Percentiles rank a stretch among this genome's conserved stretches.
Conservation (phyloP, 139 green algal genomes). For the Chlorokybus atmophyticus region DNA sequence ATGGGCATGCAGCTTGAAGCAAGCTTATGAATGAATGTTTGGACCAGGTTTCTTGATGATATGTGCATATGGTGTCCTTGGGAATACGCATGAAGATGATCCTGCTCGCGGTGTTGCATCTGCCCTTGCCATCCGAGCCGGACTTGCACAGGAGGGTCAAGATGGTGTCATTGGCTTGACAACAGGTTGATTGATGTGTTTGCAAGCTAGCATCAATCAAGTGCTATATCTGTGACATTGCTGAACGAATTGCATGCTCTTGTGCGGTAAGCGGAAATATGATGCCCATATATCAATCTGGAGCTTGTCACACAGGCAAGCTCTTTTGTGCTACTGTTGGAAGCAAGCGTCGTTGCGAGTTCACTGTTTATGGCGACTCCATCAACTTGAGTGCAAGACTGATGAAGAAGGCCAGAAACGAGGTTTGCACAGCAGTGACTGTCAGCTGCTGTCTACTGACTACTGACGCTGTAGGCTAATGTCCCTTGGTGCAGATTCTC, state of each 20-base stretch:
- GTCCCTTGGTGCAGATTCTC: background rate
- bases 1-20: too few species aligned
- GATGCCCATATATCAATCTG: constrained; percentile 46
- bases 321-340: constrained; percentile 66
- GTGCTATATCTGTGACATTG: too few species aligned
- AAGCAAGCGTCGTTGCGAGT: constrained; percentile 53
- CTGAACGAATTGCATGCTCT: too few species aligned
- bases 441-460: too few species aligned
- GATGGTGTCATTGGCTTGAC: background rate
- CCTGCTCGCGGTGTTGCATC: constrained; percentile 36
- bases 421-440: background rate
- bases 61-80: constrained; percentile 63
- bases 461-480: too few species aligned
- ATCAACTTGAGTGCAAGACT: constrained; percentile 54
- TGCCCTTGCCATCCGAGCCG: constrained; percentile 28
- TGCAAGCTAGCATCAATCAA: too few species aligned
- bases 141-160: background rate
- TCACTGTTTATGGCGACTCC: constrained; percentile 71
- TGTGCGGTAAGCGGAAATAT: constrained; percentile 14
- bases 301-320: constrained; percentile 60
- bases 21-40: too few species aligned
- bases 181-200: too few species aligned
- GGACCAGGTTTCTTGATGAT: constrained; percentile 70
- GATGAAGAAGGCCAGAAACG: constrained; percentile 6
- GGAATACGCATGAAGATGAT: constrained; percentile 51